Evolutionary conservation across 2,329 filamentous ascomycete species (phyloP), one percentile per base, ranked within the genome.

Genomic region (Didymella sp.): DNA sequence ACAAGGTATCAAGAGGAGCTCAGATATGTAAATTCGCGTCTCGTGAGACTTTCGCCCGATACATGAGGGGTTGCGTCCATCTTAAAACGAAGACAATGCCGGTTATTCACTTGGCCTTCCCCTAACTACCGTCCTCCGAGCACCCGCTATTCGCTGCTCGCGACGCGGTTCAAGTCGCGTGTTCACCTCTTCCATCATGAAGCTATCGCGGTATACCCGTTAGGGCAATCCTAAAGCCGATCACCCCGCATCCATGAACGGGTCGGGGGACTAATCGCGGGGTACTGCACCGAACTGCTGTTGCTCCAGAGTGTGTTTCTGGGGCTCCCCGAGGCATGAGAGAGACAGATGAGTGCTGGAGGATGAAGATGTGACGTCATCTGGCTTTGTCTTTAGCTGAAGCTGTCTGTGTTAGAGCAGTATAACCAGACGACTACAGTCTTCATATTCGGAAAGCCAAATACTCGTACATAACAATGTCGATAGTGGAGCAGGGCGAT

Each of bases 171-270:
- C 27, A 41, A 51, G 42, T 52, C 54, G 59, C 56, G 46, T 56
- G 58, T 56, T 59, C 56, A 43, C 49, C 42, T 30, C 28, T 25
- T 33, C 35, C 21, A 44, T 42, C 24, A 43, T 46, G 28, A 31
- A 28, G 41, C 17, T 19, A 49, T 17, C 41, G 51, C 65, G 65
- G 63, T 43, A 55, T 67, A 52, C 69, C 64, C 9, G 27, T 69
- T 64, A 11, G 3, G 63, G 69, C 51, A 68, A 66, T 48, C 52
- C 62, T 51, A 7, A 3, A 42, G 60, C 41, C 44, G 48, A 68
- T 66, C 64, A 63, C 68, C 67, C 68, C 64, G 64, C 64, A 65
- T 46, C 21, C 11, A 38, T 12, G 42, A 57, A 49, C 38, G 44
- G 52, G 7, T 30, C 48, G 30, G n/a, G 25, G 38, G 19, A 15